Evolutionary conservation across 305 asterid genomes (phyloP).

Genomic region (Ilex paraguariensis): DNA sequence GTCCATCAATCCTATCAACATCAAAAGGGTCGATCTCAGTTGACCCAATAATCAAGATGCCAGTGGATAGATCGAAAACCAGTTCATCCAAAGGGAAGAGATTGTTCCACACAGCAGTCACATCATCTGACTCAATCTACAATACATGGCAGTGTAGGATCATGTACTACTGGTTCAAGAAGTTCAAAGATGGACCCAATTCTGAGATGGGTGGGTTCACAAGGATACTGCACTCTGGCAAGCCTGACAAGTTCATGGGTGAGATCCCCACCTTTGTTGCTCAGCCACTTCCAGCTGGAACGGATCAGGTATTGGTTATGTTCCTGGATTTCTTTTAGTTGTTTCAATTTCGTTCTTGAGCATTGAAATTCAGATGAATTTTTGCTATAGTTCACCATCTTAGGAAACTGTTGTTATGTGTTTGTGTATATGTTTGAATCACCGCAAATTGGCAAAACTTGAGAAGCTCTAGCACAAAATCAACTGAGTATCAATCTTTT

Average conservation of each 20-base stretch:
- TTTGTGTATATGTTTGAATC: no score
- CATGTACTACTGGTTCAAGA: constrained; percentile 94
- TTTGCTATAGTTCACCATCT: neutral
- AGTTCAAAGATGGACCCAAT: constrained; percentile 41
- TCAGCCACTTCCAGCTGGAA: constrained; percentile 81
- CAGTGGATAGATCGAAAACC: constrained; percentile 22
- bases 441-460: no score
- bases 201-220: constrained; percentile 96
- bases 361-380: neutral
- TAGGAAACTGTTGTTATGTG: no score
- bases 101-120: constrained; percentile 89
- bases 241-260: constrained; percentile 70
- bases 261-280: constrained; percentile 97
- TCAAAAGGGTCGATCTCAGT: constrained; percentile 2
- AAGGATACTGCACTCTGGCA: constrained; percentile 74
- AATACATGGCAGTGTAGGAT: constrained; percentile 95
- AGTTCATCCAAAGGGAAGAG: constrained; percentile 26
- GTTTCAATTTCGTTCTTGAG: neutral
- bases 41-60: constrained; percentile 80
- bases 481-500: no score
- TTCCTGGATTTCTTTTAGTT: neutral
- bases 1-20: constrained; percentile 26
- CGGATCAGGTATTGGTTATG: constrained; percentile 56
- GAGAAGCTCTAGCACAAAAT: no score
- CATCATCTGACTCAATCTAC: constrained; percentile 83